Evolutionary conservation across 495 filamentous ascomycete genomes (phyloP).

Genomic region (Aspergillus nanangensis): DNA sequence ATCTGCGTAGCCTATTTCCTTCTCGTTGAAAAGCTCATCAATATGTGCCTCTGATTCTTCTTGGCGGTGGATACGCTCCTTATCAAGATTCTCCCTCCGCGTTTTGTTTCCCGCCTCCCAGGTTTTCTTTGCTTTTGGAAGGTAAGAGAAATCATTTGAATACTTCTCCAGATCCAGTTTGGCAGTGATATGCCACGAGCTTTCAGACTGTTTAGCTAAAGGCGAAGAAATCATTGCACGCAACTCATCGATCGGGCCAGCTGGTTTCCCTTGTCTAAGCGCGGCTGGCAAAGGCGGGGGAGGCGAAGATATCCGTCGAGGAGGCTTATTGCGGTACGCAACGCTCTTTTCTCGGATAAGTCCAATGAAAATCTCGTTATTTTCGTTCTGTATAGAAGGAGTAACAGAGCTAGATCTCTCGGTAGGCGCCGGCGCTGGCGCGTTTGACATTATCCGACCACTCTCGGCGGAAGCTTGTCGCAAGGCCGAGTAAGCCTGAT

Average conservation of each 20-base stretch:
- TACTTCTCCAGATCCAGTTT: slow-evolving; percentile 28
- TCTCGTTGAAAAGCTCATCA: slow-evolving; percentile 53
- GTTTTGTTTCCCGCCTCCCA: slow-evolving; percentile 44
- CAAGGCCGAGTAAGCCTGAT: slow-evolving; percentile 42
- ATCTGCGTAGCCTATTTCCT: slow-evolving; percentile 59
- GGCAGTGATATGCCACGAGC: slow-evolving; percentile 30
- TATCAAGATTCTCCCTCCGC: slow-evolving; percentile 40
- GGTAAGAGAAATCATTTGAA: slow-evolving; percentile 47
- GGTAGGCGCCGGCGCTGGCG: slow-evolving; percentile 12
- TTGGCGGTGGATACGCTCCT: slow-evolving; percentile 46
- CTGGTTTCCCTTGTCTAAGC: slow-evolving; percentile 21
- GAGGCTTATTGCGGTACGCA: slow-evolving; percentile 23
- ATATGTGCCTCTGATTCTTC: slow-evolving; percentile 51
- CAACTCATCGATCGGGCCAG: slow-evolving; percentile 27
- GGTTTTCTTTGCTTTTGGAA: slow-evolving; percentile 33
- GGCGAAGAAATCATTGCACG: slow-evolving; percentile 32
- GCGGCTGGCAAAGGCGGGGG: slow-evolving; percentile 26
- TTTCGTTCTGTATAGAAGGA: slow-evolving; percentile 16
- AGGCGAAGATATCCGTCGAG: slow-evolving; percentile 17
- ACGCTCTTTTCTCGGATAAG: slow-evolving; percentile 43
- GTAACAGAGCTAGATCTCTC: slow-evolving; percentile 14
- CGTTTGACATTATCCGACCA: slow-evolving; percentile 40
- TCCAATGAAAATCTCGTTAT: slow-evolving; percentile 43
- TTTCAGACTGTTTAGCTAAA: slow-evolving; percentile 30
- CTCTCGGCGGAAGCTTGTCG: slow-evolving; percentile 40